A percentile compares a stretch with the other conserved stretches of the same genome.
Evolutionary conservation across 352 stramenopile species (phyloP).

Genomic region (Globisporangium carolinianum): DNA sequence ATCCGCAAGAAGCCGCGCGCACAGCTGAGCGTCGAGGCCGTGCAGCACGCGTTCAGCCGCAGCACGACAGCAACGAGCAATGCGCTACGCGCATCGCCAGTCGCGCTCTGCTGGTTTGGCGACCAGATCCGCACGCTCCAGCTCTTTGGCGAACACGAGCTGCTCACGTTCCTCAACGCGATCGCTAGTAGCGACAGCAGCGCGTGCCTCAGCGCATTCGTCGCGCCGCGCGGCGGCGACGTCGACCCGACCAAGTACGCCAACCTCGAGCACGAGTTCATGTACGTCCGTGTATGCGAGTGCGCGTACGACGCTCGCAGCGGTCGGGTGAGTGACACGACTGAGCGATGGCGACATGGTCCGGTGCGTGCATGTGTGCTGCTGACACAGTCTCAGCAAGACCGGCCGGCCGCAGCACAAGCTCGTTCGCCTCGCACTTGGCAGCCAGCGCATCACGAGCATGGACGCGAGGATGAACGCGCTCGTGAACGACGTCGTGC

Average conservation of each 20-base stretch:
- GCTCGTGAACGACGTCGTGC: conserved; percentile 32
- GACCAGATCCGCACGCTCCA: conserved; percentile 38
- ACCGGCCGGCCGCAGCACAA: conserved; percentile 48
- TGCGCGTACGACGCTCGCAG: too few relatives aligned
- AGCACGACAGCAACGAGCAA: conserved; percentile 9
- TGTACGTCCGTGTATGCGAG: conserved; percentile 23
- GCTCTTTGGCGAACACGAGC: conserved; percentile 40
- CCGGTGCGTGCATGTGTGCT: not conserved
- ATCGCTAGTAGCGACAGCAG: conserved; percentile 26
- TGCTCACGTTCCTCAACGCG: conserved; percentile 37
- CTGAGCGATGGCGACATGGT: too few relatives aligned
- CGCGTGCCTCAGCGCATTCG: conserved; percentile 47
- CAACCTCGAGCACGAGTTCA: conserved; percentile 75
- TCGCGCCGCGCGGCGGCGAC: conserved; percentile 46
- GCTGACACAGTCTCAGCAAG: conserved; percentile 40
- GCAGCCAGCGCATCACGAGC: conserved; percentile 52
- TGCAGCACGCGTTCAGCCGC: conserved; percentile 34
- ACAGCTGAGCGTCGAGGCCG: conserved; percentile 34
- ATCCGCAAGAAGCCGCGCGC: conserved; percentile 52
- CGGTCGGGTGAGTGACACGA: too few relatives aligned
- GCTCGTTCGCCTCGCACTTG: conserved; percentile 55
- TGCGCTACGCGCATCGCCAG: conserved; percentile 1
- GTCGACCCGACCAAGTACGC: conserved; percentile 58
- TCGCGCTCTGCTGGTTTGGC: conserved; percentile 64
- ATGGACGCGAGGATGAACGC: conserved; percentile 65